Conservation (phyloP, 345 rosid species). For the Syzygium oleosum region DNA sequence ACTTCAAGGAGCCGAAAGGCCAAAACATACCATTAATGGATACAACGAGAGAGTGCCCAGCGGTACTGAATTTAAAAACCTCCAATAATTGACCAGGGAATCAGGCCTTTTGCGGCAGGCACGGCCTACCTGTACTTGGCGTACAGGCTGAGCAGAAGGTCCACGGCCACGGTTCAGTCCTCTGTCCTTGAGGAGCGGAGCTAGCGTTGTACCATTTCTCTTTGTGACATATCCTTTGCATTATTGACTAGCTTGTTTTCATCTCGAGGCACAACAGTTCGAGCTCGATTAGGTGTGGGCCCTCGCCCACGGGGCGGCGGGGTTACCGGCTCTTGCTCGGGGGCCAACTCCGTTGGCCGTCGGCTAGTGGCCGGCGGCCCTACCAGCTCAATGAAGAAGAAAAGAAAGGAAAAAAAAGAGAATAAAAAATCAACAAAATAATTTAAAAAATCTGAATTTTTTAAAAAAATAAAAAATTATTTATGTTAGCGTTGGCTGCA, state of each 20-base stretch:
- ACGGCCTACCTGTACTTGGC: not conserved
- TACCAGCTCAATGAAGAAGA: too few relatives aligned
- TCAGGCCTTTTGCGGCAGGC: not conserved
- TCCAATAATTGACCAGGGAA: not conserved
- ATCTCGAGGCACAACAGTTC: not conserved
- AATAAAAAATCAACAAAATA: too few relatives aligned
- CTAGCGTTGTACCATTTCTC: not conserved
- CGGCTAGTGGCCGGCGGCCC: too few relatives aligned
- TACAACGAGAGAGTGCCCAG: not conserved
- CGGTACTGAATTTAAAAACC: not conserved
- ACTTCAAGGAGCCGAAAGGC: not conserved
- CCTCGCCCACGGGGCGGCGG: too few relatives aligned
- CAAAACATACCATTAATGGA: not conserved
- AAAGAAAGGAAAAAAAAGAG: too few relatives aligned
- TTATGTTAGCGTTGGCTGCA: too few relatives aligned
- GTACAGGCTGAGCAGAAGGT: not conserved
- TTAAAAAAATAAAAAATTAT: too few relatives aligned
- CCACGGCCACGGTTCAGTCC: not conserved
- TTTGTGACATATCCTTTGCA: not conserved
- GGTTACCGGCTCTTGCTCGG: too few relatives aligned
- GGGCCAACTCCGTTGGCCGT: too few relatives aligned
- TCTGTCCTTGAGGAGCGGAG: not conserved
- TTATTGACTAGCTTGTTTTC: not conserved
- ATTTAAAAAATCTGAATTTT: too few relatives aligned
- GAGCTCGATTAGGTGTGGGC: not conserved